Conservation (phyloP, 345 rosid species). For the Moricandia arvensis region DNA sequence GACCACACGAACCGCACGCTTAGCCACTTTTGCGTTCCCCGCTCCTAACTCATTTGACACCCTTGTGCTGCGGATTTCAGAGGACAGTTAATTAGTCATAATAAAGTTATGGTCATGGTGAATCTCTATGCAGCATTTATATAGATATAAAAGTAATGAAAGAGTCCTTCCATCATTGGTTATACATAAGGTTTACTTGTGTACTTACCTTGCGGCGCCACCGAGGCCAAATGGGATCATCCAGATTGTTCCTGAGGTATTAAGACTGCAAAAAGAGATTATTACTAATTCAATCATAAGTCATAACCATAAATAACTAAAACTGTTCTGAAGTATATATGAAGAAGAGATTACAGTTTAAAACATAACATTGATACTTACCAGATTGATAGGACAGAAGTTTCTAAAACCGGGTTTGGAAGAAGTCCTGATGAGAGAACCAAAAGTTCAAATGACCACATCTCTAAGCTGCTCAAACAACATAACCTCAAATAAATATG, state of each 20-base stretch:
- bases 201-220: slow-evolving; percentile 55
- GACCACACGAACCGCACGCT: slow-evolving; percentile 46
- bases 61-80: slow-evolving; percentile 41
- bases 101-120: not conserved
- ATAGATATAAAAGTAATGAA: not conserved
- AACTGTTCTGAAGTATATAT: not conserved
- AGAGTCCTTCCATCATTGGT: not conserved
- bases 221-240: slow-evolving; percentile 71
- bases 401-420: slow-evolving; percentile 47
- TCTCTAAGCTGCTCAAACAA: slow-evolving; percentile 39
- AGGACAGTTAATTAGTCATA: not conserved
- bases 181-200: not conserved
- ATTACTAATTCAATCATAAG: not conserved
- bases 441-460: slow-evolving; percentile 47
- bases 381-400: slow-evolving; percentile 52
- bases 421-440: slow-evolving; percentile 47
- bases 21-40: slow-evolving; percentile 43
- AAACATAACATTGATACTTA: slow-evolving; percentile 1
- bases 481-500: not conserved
- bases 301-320: not conserved
- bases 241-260: slow-evolving; percentile 63
- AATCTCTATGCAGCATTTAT: not conserved
- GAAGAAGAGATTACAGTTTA: not conserved
- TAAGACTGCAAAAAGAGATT: slow-evolving; percentile 44
- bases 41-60: slow-evolving; percentile 73